phyloP scores from a whole-genome alignment of 2,329 filamentous ascomycete species.

The Fusarium foetens region DNA sequence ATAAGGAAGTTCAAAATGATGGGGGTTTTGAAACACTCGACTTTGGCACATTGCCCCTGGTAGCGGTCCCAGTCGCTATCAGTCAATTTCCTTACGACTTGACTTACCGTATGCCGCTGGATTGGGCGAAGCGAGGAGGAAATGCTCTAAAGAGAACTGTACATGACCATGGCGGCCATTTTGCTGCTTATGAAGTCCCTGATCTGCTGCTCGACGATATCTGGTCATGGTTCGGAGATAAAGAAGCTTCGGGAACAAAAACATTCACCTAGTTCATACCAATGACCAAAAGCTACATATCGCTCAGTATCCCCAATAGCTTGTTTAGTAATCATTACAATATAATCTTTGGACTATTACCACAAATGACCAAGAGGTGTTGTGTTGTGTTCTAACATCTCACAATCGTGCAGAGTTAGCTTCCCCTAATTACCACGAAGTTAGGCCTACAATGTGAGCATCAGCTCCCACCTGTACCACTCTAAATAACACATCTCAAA shows the following conservation, averaged over 20 bases:
- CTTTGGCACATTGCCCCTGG: not conserved
- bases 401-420: not conserved
- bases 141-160: not conserved
- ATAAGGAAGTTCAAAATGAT: not conserved
- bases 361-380: not conserved
- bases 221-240: not conserved
- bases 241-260: not conserved
- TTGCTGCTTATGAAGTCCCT: not conserved
- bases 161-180: not conserved
- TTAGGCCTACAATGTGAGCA: too few relatives aligned
- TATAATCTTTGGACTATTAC: not conserved
- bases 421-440: too few relatives aligned
- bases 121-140: not conserved
- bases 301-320: rapidly evolving
- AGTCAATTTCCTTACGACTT: not conserved
- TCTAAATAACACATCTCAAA: too few relatives aligned
- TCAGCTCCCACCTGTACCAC: too few relatives aligned
- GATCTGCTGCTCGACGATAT: not conserved
- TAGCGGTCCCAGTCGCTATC: not conserved
- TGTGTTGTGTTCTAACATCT: too few relatives aligned
- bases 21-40: not conserved
- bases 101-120: not conserved
- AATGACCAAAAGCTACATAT: rapidly evolving
- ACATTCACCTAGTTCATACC: not conserved
- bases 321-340: rapidly evolving